Evolutionary conservation across 345 rosid genomes (phyloP).

Genomic region (Arabis alpina): DNA sequence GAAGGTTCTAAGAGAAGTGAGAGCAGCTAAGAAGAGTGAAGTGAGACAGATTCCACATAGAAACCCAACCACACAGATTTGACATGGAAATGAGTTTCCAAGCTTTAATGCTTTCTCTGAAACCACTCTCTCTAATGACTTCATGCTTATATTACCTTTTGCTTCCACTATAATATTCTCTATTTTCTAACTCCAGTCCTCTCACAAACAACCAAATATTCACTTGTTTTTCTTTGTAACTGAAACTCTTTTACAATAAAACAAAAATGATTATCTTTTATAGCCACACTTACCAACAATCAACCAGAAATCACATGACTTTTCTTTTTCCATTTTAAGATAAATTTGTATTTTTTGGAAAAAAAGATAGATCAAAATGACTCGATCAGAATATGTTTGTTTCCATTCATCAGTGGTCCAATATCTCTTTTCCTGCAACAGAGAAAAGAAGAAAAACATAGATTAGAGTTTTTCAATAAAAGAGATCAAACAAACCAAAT

Average conservation of each 20-base stretch:
- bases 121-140: slow-evolving; percentile 75
- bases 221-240: slow-evolving; percentile 13
- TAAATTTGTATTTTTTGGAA: neutral
- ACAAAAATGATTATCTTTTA: slow-evolving; percentile 1
- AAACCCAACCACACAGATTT: slow-evolving; percentile 86
- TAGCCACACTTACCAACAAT: slow-evolving; percentile 31
- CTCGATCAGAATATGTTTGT: slow-evolving; percentile 8
- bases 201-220: slow-evolving; percentile 4
- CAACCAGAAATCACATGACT: slow-evolving; percentile 42
- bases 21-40: slow-evolving; percentile 79
- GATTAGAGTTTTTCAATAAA: neutral
- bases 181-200: neutral
- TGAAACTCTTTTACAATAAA: slow-evolving; percentile 1
- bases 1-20: slow-evolving; percentile 72
- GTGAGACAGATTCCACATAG: slow-evolving; percentile 89
- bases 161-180: slow-evolving; percentile 41
- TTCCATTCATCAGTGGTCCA: slow-evolving; percentile 40
- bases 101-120: slow-evolving; percentile 85
- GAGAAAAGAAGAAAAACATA: neutral
- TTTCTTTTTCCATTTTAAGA: slow-evolving; percentile 12
- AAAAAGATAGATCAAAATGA: slow-evolving; percentile 18
- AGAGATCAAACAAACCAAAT: slow-evolving; percentile 15
- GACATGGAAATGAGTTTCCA: slow-evolving; percentile 89
- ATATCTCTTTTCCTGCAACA: slow-evolving; percentile 25
- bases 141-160: slow-evolving; percentile 45